Base-by-base conservation (phyloP, 345 rosid species). In the Boechera divaricarpa region DNA sequence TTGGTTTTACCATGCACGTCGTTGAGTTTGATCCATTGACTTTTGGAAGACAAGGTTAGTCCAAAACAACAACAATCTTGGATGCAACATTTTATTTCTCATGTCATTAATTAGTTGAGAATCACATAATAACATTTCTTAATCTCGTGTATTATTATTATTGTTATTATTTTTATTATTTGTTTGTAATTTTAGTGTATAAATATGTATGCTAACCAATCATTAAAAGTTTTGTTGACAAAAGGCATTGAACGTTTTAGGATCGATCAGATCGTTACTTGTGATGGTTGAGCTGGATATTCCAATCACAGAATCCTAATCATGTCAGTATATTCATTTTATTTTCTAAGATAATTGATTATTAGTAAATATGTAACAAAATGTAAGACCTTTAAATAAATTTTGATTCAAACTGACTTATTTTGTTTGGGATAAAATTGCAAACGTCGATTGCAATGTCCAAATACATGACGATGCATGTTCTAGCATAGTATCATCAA, bases 1-100 rank as follows among this genome's bases (percentile, higher is more conserved):
- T 35, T 7, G 28, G n/a, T 32, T 35, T 42, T 51, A 44, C 70
- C 75, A 77, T 70, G 76, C 76, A 77, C 80, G 80, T 69, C 80
- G 61, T 69, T 32, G 49, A 62, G 57, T 75, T 67, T 3, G 29
- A 47, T 48, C 5, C 63, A 13, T 61, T 76, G 80, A 76, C 75
- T 62, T 76, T 69, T 52, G 26, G 63, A 61, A 75, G 73, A 67
- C 41, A 74, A 63, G 5, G 35, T 51, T 16, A 16, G 60, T 39
- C 54, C 11, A 29, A 52, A 63, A 73, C 62, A 39, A 32, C 59
- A 67, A 10, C 31, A 29, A 67, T 38, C 15, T 56, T 26, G 56
- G 28, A 45, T 28, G 29, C 29, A 28, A 2, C 29, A 28, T 28
- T 28, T 13, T n/a, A 59, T 60, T 3, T 48, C 59, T 35, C 10